phyloP scores from a whole-genome alignment of 2,329 filamentous ascomycete genomes.

The Calonectria multiphialidica region DNA sequence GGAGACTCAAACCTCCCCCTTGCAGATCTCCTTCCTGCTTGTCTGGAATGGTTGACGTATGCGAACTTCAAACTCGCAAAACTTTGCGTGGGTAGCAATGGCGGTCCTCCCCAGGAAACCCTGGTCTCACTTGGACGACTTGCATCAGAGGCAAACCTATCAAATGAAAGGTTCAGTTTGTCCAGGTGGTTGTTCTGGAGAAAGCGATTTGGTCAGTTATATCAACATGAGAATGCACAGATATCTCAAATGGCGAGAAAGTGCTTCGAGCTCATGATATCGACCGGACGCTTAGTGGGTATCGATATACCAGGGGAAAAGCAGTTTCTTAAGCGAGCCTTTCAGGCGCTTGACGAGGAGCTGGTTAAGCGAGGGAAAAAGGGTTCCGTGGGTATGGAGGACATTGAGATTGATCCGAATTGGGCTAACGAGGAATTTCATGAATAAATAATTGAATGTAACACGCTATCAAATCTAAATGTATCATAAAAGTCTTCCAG shows the following conservation, averaged over 20 bases:
- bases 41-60: not conserved
- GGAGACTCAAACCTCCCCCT: not conserved
- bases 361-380: not conserved
- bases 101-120: too few relatives aligned
- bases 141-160: not conserved
- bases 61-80: not conserved
- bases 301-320: conserved; percentile 3
- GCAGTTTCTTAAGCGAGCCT: not conserved
- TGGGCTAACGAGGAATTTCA: not conserved
- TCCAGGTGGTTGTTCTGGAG: conserved; percentile 2
- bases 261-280: not conserved
- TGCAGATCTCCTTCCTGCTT: not conserved
- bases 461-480: not conserved
- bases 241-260: not conserved
- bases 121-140: not conserved
- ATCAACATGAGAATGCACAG: not conserved
- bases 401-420: conserved; percentile 10
- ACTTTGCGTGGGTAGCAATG: not conserved
- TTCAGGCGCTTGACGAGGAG: not conserved
- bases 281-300: not conserved
- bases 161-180: not conserved
- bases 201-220: not conserved
- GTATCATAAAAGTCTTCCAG: not conserved
- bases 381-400: not conserved
- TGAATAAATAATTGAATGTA: not conserved